Evolutionary conservation across 768 basidiomycete genomes (phyloP), one percentile per base, ranked within the genome.

Genomic region (Pleurotus sapidus): DNA sequence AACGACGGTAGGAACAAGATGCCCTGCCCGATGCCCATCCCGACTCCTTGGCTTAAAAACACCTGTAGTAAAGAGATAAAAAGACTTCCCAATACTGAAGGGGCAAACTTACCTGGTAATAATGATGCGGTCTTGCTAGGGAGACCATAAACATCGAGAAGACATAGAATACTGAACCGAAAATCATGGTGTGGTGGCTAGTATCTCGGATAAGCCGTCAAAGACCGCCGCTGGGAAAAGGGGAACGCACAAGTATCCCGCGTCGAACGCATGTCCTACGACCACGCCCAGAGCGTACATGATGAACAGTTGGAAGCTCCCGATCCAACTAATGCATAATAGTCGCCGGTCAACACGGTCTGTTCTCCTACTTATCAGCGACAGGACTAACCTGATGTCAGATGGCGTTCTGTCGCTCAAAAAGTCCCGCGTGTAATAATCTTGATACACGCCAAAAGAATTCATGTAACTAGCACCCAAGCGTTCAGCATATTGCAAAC

Each of bases 381-480:
- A 60, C 17, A 17, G 9, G 42, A 57, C 63, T 57, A 61, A 76
- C 74, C 76, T 77, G 43, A 80, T 76, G 37, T 77, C 73, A n/a
- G 76, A 78, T n/a, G 78, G 73, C 5, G 72, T 71, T 25, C 65
- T 70, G 43, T 71, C 66, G 12, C 60, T 64, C 55, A 81, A 60
- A 57, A 75, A 77, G 5, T 68, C 64, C 38, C 74, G 68, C 1
- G 75, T 75, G 47, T 82, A 76, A 23, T 77, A 75, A 51, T 81
- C 81, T 67, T 80, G 75, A 58, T 76, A 78, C n/a, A 76, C 72
- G 2, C 78, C 79, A 60, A 77, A 78, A 3, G 76, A 72, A 25
- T 75, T 76, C 24, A 73, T 68, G 57, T 77, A 79, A 4, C 79
- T 80, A 55, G 66, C 64, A 39, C 65, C 65, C 63, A 67, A 69